Conservation (phyloP, 1,284 basidiomycete genomes). For the Spongispora temasekensis region DNA sequence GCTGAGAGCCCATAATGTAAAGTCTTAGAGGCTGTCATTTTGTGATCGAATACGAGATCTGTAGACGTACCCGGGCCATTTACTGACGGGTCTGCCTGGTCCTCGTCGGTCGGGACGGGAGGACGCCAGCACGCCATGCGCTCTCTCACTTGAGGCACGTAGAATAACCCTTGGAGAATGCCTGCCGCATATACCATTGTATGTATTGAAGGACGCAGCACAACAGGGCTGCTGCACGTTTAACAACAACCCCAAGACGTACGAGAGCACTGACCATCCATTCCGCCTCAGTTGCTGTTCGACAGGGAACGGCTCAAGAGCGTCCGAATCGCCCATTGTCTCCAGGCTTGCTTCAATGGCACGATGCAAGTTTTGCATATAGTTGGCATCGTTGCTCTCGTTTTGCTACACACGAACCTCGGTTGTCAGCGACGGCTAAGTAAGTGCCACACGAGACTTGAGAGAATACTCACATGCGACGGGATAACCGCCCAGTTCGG, state of each 20-base stretch:
- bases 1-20: constrained; percentile 52
- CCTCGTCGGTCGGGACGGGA: constrained; percentile 23
- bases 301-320: constrained; percentile 43
- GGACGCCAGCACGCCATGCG: constrained; percentile 51
- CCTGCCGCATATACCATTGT: constrained; percentile 58
- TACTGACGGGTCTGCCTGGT: constrained; percentile 26
- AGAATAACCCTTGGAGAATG: constrained; percentile 63
- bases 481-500: constrained; percentile 69
- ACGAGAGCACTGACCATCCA: constrained; percentile 47
- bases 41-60: no score
- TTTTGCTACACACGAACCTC: constrained; percentile 24
- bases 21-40: constrained; percentile 31
- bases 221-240: constrained; percentile 52
- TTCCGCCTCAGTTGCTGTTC: constrained; percentile 57
- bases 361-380: constrained; percentile 59
- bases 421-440: constrained; percentile 2
- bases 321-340: constrained; percentile 32
- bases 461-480: constrained; percentile 49
- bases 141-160: constrained; percentile 65
- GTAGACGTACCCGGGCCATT: constrained; percentile 38
- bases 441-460: not conserved
- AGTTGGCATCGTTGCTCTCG: constrained; percentile 41
- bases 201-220: constrained; percentile 57
- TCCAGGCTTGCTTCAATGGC: constrained; percentile 67
- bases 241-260: not conserved